phyloP scores from a whole-genome alignment of 352 stramenopile genomes.

The Phytopythium montanum region DNA sequence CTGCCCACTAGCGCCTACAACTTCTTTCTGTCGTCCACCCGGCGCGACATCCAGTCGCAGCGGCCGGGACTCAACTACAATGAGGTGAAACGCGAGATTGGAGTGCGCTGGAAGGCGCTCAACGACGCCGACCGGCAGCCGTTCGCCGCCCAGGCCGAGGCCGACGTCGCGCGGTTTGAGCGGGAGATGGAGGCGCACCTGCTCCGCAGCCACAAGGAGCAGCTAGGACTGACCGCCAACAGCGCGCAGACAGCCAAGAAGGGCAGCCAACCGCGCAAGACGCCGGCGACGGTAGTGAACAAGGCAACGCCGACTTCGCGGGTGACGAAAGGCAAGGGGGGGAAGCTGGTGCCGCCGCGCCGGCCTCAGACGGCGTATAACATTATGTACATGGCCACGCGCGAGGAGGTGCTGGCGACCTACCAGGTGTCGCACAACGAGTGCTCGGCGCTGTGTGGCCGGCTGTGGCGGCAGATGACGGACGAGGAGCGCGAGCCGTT shows the following conservation, averaged over 20 bases:
- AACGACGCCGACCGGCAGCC: conserved; percentile 20
- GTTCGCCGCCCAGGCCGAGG: conserved; percentile 35
- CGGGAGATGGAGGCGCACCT: conserved; percentile 42
- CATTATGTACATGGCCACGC: conserved; percentile 61
- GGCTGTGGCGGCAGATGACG: conserved; percentile 57
- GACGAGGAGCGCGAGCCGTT: conserved; percentile 45
- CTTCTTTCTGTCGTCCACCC: conserved; percentile 35
- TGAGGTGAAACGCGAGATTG: conserved; percentile 46
- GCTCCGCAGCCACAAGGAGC: not conserved
- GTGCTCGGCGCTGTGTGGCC: conserved; percentile 49
- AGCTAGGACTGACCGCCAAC: not conserved
- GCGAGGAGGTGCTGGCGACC: conserved; percentile 37
- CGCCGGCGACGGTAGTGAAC: not conserved
- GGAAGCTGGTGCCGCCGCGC: conserved; percentile 22
- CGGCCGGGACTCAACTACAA: conserved; percentile 31
- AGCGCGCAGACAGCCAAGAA: conserved; percentile 8
- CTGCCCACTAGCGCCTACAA: conserved; percentile 42
- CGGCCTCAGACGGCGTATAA: conserved; percentile 53
- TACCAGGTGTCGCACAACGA: conserved; percentile 72
- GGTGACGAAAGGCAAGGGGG: conserved; percentile 14
- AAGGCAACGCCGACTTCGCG: not conserved
- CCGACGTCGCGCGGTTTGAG: conserved; percentile 43
- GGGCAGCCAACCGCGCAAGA: not conserved
- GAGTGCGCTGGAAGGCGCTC: conserved; percentile 39
- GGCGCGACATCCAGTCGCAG: conserved; percentile 24